Evolutionary conservation across 345 rosid genomes (phyloP).

Genomic region (Hibiscus trionum): DNA sequence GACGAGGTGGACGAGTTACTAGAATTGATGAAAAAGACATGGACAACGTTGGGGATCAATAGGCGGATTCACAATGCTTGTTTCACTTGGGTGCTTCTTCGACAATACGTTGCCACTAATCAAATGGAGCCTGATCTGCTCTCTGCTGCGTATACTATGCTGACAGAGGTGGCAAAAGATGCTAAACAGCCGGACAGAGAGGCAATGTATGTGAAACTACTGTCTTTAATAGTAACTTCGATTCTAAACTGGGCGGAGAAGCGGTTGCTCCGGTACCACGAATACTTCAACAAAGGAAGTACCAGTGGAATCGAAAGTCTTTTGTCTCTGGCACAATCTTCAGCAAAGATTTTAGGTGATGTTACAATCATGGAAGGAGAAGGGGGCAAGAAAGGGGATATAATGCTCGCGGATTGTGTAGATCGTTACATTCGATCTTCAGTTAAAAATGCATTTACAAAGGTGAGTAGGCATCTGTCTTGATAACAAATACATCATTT

Average conservation of each 20-base stretch:
- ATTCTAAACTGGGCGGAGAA: constrained; percentile 86
- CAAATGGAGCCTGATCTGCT: constrained; percentile 76
- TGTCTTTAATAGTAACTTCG: constrained; percentile 51
- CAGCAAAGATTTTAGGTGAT: constrained; percentile 60
- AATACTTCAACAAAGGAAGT: constrained; percentile 55
- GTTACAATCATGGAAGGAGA: constrained; percentile 38
- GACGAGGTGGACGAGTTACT: constrained; percentile 88
- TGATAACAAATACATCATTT: background rate
- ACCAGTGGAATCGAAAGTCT: constrained; percentile 55
- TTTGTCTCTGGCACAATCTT: constrained; percentile 58
- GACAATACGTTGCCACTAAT: constrained; percentile 59
- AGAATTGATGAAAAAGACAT: constrained; percentile 86
- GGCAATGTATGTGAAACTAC: constrained; percentile 46
- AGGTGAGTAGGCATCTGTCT: constrained; percentile 27
- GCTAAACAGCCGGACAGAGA: constrained; percentile 60
- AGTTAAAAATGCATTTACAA: constrained; percentile 56
- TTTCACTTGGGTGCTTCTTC: constrained; percentile 83
- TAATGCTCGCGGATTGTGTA: constrained; percentile 37
- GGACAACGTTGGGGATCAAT: constrained; percentile 78
- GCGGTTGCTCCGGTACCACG: constrained; percentile 64
- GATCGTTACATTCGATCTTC: constrained; percentile 74
- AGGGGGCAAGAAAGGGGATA: constrained; percentile 40
- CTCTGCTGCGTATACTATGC: constrained; percentile 57
- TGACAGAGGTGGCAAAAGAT: constrained; percentile 75
- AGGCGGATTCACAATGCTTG: constrained; percentile 63